These are phyloP conservation scores for Carpinus viminea DNA, from an alignment of 306 rosid genomes.

Conservation along the genomic window DNA sequence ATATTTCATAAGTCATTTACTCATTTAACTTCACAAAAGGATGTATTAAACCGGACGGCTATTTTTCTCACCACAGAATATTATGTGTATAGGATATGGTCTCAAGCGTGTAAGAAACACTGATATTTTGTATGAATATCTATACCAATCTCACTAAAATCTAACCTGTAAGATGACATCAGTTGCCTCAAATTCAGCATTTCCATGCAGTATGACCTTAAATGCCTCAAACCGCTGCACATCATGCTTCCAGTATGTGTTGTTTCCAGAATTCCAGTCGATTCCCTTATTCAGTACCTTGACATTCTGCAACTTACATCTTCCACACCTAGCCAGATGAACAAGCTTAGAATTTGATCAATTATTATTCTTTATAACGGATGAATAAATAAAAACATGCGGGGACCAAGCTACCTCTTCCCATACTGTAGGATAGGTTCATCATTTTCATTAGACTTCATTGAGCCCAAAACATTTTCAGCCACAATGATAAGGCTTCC, in stretches of 20 bases:
- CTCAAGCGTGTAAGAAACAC: neutral
- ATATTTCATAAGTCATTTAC: neutral
- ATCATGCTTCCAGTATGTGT: constrained; percentile 80
- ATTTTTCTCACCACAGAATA: neutral
- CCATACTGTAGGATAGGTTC: constrained; percentile 77
- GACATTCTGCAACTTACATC: constrained; percentile 86
- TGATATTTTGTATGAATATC: constrained; percentile 7
- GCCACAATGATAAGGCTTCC: constrained; percentile 79
- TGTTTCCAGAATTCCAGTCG: constrained; percentile 65
- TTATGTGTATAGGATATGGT: constrained; percentile 7
- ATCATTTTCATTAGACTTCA: constrained; percentile 52
- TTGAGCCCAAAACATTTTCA: constrained; percentile 67
- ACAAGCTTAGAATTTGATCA: constrained; percentile 13
- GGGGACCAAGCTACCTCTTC: constrained; percentile 54
- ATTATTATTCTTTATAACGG: constrained; percentile 21
- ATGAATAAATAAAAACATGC: neutral
- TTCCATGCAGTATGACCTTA: constrained; percentile 78
- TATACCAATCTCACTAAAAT: constrained; percentile 16
- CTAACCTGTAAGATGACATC: constrained; percentile 78
- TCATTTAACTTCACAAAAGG: neutral
- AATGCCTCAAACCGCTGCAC: constrained; percentile 67
- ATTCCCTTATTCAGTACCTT: constrained; percentile 79
- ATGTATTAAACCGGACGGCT: neutral
- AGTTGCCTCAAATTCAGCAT: constrained; percentile 92
- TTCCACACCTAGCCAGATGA: constrained; percentile 74